Evolutionary conservation across 225 moss, liverwort and hornwort species (phyloP), one percentile per base, ranked within the genome.

Genomic region (Thuidium tamariscinum): DNA sequence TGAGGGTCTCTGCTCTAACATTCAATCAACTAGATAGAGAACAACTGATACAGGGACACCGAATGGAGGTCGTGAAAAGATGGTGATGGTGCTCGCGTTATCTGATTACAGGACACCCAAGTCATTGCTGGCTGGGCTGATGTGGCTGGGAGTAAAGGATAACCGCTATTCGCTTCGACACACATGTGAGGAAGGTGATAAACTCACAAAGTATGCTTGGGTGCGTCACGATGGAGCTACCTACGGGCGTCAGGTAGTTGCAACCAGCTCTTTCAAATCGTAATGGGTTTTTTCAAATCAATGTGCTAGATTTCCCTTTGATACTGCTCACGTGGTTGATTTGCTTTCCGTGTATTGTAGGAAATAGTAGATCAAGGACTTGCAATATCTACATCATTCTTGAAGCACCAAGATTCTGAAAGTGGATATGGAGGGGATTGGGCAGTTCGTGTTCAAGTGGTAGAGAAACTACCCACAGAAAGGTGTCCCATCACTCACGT

Each of bases 361-460:
- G 97, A 99, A 90, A 89, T 99, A 70, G 80, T 93, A 26, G 98
- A 97, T 89, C 91, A 97, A 82, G 93, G 92, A 21, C 85, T 96
- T 75, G 73, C 89, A 52, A 83, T 99, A 29, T 94, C 97, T 57
- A 96, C 97, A 19, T 94, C 95, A 30, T 99, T 99, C 70, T 68
- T 99, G 56, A 99, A 99, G 91, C 93, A 91, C 88, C 90, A 90
- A 86, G 95, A 89, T 79, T 74, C 88, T 60, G 95, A 91, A 62
- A 92, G 95, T 82, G 98, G 98, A 19, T 99, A 96, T 88, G 99
- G 99, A 86, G 99, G 99, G 57, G 97, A 99, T 83, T 99, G 99
- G 99, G 96, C 92, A 82, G 94, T 95, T 64, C 99, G 95, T 77
- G 91, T 99, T 72, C 88, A 88, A 89, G 95, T 90, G 79, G 93